phyloP scores from a whole-genome alignment of 257 asterid genomes.

The Verbascum thapsus region DNA sequence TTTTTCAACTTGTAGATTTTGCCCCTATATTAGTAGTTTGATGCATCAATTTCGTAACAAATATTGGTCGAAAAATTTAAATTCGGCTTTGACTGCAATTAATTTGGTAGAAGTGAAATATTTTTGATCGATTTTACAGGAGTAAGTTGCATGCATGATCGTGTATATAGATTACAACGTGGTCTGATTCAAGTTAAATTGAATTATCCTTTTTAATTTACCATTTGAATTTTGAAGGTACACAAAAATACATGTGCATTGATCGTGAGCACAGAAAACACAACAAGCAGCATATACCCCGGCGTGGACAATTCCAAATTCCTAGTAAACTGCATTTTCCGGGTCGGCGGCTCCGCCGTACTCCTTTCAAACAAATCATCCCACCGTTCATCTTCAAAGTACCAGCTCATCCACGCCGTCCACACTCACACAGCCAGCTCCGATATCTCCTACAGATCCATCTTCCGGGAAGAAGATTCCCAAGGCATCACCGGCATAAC shows the following conservation, averaged over 20 bases:
- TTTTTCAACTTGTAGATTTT: no score
- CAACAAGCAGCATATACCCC: constrained; percentile 45
- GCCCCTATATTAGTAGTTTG: no score
- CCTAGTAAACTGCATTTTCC: constrained; percentile 48
- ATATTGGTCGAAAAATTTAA: no score
- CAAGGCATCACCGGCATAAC: constrained; percentile 50
- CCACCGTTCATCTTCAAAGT: constrained; percentile 42
- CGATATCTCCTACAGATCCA: constrained; percentile 6
- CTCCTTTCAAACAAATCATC: constrained; percentile 51
- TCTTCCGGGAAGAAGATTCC: constrained; percentile 38
- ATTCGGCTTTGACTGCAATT: no score
- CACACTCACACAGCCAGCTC: constrained; percentile 40
- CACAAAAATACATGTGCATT: constrained; percentile 47
- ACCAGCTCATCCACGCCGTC: constrained; percentile 51
- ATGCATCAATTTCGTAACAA: no score
- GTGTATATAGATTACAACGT: no score
- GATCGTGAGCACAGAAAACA: constrained; percentile 61
- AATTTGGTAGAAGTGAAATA: no score
- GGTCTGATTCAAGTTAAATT: no score
- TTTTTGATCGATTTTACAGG: no score
- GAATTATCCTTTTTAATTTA: no score
- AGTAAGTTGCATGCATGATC: no score
- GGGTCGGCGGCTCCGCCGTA: constrained; percentile 58
- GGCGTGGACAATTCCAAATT: constrained; percentile 53
- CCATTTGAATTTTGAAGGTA: no score